Percentiles rank a stretch among this genome's conserved stretches.
phyloP scores from a whole-genome alignment of 148 eudicot species.

The Arbutus unedo region DNA sequence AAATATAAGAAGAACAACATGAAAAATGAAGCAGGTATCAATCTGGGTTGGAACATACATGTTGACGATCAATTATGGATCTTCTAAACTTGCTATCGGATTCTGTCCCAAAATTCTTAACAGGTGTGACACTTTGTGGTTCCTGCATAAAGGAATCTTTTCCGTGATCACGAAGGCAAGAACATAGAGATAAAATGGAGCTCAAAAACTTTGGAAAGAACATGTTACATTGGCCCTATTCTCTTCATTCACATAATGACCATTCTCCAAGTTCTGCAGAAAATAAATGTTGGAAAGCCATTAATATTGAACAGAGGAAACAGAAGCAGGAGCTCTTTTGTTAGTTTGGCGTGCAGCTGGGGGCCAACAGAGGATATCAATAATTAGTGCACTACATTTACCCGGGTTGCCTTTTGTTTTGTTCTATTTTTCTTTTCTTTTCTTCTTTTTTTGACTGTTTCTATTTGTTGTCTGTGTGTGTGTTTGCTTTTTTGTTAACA shows the following conservation, averaged over 20 bases:
- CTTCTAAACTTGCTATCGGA: conserved; percentile 53
- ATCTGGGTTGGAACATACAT: conserved; percentile 40
- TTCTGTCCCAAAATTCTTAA: conserved; percentile 63
- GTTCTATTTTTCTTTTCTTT: too few relatives aligned
- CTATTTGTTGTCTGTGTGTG: too few relatives aligned
- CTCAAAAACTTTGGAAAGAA: neutral
- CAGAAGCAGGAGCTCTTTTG: neutral
- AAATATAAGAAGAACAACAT: neutral
- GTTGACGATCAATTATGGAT: conserved; percentile 61
- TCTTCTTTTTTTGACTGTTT: too few relatives aligned
- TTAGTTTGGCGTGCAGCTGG: neutral
- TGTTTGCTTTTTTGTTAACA: too few relatives aligned
- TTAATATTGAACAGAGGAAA: neutral
- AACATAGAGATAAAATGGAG: conserved; percentile 7
- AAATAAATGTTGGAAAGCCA: neutral
- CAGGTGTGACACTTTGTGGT: conserved; percentile 44
- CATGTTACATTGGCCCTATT: conserved; percentile 39
- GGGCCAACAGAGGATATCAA: neutral
- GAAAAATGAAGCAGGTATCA: neutral
- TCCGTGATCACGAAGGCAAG: neutral
- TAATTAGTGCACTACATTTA: neutral
- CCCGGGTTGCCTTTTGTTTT: too few relatives aligned
- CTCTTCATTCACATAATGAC: conserved; percentile 51
- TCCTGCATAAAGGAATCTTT: conserved; percentile 44
- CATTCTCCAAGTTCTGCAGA: conserved; percentile 68